phyloP scores from a whole-genome alignment of 2,329 filamentous ascomycete genomes.

The Apiospora hydei region DNA sequence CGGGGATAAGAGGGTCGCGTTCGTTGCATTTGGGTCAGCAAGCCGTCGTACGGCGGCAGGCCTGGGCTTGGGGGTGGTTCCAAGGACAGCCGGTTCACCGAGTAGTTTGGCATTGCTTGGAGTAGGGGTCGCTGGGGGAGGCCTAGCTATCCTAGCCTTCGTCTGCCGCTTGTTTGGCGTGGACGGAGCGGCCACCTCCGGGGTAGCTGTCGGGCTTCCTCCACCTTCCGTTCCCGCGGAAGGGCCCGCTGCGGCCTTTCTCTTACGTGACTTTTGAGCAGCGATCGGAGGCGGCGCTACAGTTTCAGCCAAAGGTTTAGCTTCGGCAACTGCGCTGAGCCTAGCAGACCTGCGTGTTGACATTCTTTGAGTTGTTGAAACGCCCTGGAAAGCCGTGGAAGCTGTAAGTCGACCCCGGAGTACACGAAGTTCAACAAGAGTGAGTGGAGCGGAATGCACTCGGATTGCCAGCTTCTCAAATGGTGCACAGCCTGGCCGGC shows the following conservation, averaged over 20 bases:
- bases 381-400: not conserved
- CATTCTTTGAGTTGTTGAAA: slow-evolving; percentile 35
- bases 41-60: slow-evolving; percentile 58
- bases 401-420: not conserved
- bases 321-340: slow-evolving; percentile 37
- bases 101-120: slow-evolving; percentile 53
- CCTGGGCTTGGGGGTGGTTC: slow-evolving; percentile 47
- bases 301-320: slow-evolving; percentile 29
- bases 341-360: slow-evolving; percentile 42
- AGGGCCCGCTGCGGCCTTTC: slow-evolving; percentile 19
- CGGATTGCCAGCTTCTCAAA: not conserved
- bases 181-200: slow-evolving; percentile 35
- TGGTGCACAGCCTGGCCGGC: not conserved
- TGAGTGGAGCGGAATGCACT: not conserved
- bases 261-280: slow-evolving; percentile 42
- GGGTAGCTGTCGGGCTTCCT: slow-evolving; percentile 26
- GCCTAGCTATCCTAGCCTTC: slow-evolving; percentile 35
- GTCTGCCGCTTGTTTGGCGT: slow-evolving; percentile 41
- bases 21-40: slow-evolving; percentile 69
- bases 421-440: not conserved
- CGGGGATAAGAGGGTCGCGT: slow-evolving; percentile 75
- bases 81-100: slow-evolving; percentile 38
- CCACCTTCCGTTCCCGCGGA: not conserved
- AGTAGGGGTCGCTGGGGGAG: slow-evolving; percentile 55
- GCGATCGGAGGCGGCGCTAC: slow-evolving; percentile 36